Base-by-base conservation (phyloP, 176 grass and related monocot genomes). In the Cenchrus fungigraminus region DNA sequence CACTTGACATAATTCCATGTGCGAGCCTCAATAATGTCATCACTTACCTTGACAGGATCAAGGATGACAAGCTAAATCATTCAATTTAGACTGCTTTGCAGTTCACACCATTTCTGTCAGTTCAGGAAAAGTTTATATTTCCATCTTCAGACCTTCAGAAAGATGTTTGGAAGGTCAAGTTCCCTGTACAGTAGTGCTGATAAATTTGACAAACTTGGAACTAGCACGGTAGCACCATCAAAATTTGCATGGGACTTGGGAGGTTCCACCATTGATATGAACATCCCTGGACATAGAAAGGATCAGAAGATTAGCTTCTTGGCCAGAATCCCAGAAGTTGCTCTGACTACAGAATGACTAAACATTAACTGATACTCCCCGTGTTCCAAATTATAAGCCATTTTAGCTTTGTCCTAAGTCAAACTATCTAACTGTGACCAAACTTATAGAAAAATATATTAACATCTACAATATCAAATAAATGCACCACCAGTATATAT, bases 201-300 rank as follows among this genome's bases (percentile, higher is more conserved):
- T 62, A 57, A 80, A 74, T 49, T 54, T 13, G 9, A 32, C 63
- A 69, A 54, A 54, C 46, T 84, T 64, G 61, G 59, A 56, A 74
- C 67, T 53, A 74, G 7, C 45, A 91, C 65, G 73, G 69, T 47
- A 74, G 7, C 45, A 91, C 65, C 79, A 75, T 47, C 79, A 82
- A 87, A 87, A 69, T 80, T 76, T 53, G 17, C 8, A 17, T 76
- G 54, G 68, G 25, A 54, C 55, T 71, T 71, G 45, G 62, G 62
- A 25, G 72, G 29, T 53, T 60, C 10, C 46, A 80, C 42, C 73
- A 68, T 29, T 85, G 76, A 64, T 54, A 74, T 87, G 37, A 71
- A 64, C 71, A 87, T 70, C 71, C 85, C 89, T 91, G 53, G 62
- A 91, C 13, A 91, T 75, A 84, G n/a, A 65, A 65, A 71, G 11